These are phyloP conservation scores for Aspergillus ochraceus DNA, from an alignment of 2,329 filamentous ascomycete species.

Conservation along the genomic window DNA sequence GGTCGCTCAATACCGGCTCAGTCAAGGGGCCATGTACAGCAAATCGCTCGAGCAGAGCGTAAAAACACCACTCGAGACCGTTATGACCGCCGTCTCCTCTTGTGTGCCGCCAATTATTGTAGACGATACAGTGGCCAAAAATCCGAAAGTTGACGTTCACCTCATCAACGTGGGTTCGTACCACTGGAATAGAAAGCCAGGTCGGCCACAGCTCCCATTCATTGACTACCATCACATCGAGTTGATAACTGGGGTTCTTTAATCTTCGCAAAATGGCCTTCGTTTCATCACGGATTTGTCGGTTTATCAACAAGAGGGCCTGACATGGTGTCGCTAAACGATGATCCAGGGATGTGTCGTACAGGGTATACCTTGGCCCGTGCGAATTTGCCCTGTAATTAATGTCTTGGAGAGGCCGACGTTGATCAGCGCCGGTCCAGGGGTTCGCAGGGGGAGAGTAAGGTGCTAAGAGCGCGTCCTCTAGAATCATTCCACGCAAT, in stretches of 20 bases:
- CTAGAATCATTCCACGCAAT: background rate
- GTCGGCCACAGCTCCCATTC: slow-evolving; percentile 6
- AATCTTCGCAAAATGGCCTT: background rate
- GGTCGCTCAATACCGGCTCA: background rate
- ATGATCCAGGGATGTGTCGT: background rate
- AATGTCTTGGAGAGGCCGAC: background rate
- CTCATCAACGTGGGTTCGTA: background rate
- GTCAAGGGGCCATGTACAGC: slow-evolving; percentile 12
- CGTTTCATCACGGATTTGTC: background rate
- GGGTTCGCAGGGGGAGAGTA: background rate
- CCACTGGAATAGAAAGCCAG: slow-evolving; percentile 8
- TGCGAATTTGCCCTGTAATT: background rate
- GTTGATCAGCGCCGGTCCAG: background rate
- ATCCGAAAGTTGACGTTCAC: slow-evolving; percentile 4
- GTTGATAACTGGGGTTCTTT: background rate
- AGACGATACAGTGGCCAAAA: slow-evolving; percentile 4
- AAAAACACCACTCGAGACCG: slow-evolving; percentile 16
- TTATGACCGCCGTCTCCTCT: slow-evolving; percentile 6
- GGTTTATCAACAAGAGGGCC: background rate
- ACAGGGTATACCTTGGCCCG: background rate
- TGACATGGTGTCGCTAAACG: background rate
- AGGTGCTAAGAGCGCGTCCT: background rate
- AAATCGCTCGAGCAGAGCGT: slow-evolving; percentile 16
- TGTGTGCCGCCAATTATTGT: background rate
- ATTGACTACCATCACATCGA: slow-evolving; percentile 4